Evolutionary conservation across 352 stramenopile genomes (phyloP).

Genomic region (Globisporangium cylindrosporum): DNA sequence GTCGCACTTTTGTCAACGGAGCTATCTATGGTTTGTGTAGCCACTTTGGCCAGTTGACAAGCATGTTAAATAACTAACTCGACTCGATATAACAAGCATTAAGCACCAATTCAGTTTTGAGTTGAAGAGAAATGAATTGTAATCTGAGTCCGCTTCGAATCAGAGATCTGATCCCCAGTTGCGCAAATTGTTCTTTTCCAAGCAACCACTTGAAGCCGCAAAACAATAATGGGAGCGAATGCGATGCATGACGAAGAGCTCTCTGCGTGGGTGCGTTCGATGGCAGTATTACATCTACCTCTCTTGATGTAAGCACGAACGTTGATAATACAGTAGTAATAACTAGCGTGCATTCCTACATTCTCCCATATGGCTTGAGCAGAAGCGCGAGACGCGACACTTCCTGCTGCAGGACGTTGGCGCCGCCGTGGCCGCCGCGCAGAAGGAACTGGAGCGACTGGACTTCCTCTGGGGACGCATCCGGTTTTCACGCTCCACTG

Average conservation of each 20-base stretch:
- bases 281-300: neutral
- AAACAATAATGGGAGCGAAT: slow-evolving; percentile 5
- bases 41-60: no score
- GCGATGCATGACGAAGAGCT: slow-evolving; percentile 33
- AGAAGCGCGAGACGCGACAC: slow-evolving; percentile 59
- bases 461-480: slow-evolving; percentile 83
- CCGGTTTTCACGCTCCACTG: slow-evolving; percentile 47
- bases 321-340: neutral
- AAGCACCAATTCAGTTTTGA: no score
- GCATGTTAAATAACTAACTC: no score
- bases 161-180: no score
- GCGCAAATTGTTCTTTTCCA: no score
- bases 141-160: no score
- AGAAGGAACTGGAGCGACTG: slow-evolving; percentile 73
- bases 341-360: no score
- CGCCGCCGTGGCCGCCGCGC: slow-evolving; percentile 41
- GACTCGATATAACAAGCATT: no score
- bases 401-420: slow-evolving; percentile 63
- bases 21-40: no score
- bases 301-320: neutral
- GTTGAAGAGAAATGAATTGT: no score
- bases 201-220: neutral
- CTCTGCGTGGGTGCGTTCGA: slow-evolving; percentile 37
- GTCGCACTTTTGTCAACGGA: no score
- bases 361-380: neutral